Evolutionary conservation across 2,329 filamentous ascomycete genomes (phyloP).

Genomic region (Penicillium sp.): DNA sequence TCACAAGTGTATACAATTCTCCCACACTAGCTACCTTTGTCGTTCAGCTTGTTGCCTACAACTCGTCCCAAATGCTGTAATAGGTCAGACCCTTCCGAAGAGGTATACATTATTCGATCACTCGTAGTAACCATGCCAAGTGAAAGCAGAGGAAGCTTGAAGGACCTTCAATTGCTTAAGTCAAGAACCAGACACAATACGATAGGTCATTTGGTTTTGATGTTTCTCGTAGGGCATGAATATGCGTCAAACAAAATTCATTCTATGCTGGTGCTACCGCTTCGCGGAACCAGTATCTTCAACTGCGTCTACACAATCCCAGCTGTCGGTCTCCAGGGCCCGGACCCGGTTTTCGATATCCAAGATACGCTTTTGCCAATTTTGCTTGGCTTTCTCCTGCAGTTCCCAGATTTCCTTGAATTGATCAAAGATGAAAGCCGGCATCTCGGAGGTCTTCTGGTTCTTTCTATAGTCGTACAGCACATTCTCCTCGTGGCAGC

Average conservation of each 20-base stretch:
- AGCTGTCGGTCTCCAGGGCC: constrained; percentile 67
- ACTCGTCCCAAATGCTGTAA: not conserved
- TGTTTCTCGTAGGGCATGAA: too few species aligned
- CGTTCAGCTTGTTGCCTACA: not conserved
- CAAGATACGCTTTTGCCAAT: constrained; percentile 54
- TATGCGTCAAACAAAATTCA: too few species aligned
- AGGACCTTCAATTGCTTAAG: too few species aligned
- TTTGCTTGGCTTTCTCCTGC: constrained; percentile 59
- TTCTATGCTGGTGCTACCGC: constrained; percentile 4
- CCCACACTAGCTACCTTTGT: not conserved
- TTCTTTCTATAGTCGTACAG: constrained; percentile 69
- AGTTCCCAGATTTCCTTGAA: constrained; percentile 59
- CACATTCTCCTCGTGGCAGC: constrained; percentile 73
- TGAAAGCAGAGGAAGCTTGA: not conserved
- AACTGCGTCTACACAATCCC: constrained; percentile 68
- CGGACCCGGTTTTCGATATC: constrained; percentile 59
- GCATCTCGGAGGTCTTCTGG: constrained; percentile 55
- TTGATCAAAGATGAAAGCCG: constrained; percentile 60
- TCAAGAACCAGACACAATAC: too few species aligned
- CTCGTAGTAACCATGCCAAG: not conserved
- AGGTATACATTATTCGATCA: not conserved
- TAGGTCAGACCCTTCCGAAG: not conserved
- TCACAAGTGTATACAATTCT: not conserved
- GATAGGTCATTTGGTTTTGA: too few species aligned
- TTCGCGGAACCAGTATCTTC: constrained; percentile 62